These are phyloP conservation scores for Aspergillus sp. DNA, from an alignment of 2,329 filamentous ascomycete genomes.

Conservation along the genomic window DNA sequence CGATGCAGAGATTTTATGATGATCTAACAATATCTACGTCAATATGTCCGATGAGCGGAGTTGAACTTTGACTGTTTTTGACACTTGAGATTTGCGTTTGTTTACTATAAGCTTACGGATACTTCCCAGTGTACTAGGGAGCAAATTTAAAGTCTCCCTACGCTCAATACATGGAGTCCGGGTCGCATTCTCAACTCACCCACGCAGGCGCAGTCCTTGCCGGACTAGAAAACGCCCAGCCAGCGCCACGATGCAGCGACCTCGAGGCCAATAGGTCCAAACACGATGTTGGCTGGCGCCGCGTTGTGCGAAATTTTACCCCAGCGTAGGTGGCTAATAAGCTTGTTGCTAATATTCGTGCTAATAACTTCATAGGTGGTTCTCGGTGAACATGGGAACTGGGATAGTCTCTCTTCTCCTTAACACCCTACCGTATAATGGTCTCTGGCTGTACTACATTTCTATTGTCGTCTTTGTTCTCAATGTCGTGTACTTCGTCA, in stretches of 20 bases:
- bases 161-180: background rate
- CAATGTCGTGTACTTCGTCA: constrained; percentile 29
- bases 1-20: background rate
- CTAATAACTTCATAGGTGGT: constrained; percentile 27
- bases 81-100: no score
- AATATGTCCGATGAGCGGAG: background rate
- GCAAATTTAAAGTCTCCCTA: background rate
- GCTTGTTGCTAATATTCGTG: background rate
- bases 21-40: background rate
- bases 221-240: background rate
- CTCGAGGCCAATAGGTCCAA: constrained; percentile 4
- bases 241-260: background rate
- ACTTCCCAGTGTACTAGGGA: no score
- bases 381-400: constrained; percentile 38
- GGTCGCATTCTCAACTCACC: background rate
- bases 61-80: background rate
- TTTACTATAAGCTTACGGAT: no score
- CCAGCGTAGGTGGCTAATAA: constrained; percentile 35
- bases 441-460: constrained; percentile 35
- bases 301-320: constrained; percentile 31
- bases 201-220: background rate
- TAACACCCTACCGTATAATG: constrained; percentile 35
- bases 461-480: constrained; percentile 32
- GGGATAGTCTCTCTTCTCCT: constrained; percentile 38
- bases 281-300: constrained; percentile 30